Evolutionary conservation across 441 rosid genomes (phyloP).

Genomic region (Gossypium davidsonii): DNA sequence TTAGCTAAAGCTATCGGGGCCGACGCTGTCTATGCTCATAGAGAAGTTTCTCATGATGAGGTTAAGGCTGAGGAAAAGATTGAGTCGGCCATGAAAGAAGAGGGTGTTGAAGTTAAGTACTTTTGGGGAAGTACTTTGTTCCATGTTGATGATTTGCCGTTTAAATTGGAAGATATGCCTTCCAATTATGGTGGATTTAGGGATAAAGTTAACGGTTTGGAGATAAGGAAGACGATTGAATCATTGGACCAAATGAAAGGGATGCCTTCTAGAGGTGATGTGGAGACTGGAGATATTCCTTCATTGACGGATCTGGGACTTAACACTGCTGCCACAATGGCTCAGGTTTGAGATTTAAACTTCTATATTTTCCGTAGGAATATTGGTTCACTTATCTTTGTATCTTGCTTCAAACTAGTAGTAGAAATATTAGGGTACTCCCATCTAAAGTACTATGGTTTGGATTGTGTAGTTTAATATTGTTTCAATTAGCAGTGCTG

Average conservation of each 20-base stretch:
- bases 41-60: slow-evolving; percentile 81
- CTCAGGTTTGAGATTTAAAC: slow-evolving; percentile 45
- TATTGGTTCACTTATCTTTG: not conserved
- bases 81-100: slow-evolving; percentile 78
- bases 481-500: not conserved
- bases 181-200: slow-evolving; percentile 65
- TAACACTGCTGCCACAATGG: slow-evolving; percentile 35
- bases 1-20: slow-evolving; percentile 83
- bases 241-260: slow-evolving; percentile 80
- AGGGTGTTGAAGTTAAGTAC: slow-evolving; percentile 75
- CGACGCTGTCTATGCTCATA: slow-evolving; percentile 77
- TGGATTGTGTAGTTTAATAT: not conserved
- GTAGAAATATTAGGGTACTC: not conserved
- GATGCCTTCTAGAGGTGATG: slow-evolving; percentile 74
- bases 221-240: slow-evolving; percentile 74
- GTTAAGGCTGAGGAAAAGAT: slow-evolving; percentile 79
- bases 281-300: slow-evolving; percentile 88
- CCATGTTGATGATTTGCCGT: slow-evolving; percentile 89
- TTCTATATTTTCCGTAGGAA: not conserved
- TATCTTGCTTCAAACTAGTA: not conserved
- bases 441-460: not conserved
- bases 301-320: slow-evolving; percentile 76
- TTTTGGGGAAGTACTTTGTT: slow-evolving; percentile 94
- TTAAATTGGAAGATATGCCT: slow-evolving; percentile 77
- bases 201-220: slow-evolving; percentile 61